Percentiles rank a stretch among this genome's conserved stretches.
Evolutionary conservation across 495 filamentous ascomycete species (phyloP).

Genomic region (Aspergillus ostianus): DNA sequence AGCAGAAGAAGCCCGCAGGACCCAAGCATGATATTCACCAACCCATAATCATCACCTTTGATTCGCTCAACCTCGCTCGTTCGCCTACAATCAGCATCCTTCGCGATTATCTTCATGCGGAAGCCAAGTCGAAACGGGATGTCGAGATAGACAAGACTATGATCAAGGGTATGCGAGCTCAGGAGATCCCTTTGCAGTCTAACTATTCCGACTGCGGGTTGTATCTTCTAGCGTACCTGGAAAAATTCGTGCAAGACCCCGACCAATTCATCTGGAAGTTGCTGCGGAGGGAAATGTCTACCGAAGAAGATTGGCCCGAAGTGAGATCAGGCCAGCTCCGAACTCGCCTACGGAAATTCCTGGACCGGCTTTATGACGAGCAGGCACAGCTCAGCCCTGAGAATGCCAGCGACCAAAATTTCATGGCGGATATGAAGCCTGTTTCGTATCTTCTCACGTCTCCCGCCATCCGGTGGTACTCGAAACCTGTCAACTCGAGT

Average conservation of each 20-base stretch:
- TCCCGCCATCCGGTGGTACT: background rate
- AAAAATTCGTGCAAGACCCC: slow-evolving; percentile 72
- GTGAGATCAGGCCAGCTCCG: slow-evolving; percentile 53
- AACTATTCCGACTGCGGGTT: slow-evolving; percentile 91
- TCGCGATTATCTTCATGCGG: slow-evolving; percentile 72
- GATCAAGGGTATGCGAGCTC: slow-evolving; percentile 65
- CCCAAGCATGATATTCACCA: slow-evolving; percentile 31
- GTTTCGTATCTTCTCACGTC: slow-evolving; percentile 37
- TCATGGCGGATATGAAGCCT: slow-evolving; percentile 33
- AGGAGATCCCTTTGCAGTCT: slow-evolving; percentile 69
- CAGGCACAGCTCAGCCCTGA: slow-evolving; percentile 36
- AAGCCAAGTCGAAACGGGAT: slow-evolving; percentile 67
- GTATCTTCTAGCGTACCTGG: slow-evolving; percentile 78
- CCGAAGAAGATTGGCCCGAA: slow-evolving; percentile 53
- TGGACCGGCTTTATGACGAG: slow-evolving; percentile 47
- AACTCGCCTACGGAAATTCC: slow-evolving; percentile 49
- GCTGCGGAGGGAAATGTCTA: slow-evolving; percentile 46
- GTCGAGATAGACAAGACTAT: slow-evolving; percentile 52
- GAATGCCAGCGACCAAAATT: slow-evolving; percentile 10
- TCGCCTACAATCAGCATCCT: slow-evolving; percentile 60
- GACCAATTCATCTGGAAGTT: slow-evolving; percentile 60
- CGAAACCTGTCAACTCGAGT: background rate
- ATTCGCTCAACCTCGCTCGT: slow-evolving; percentile 71
- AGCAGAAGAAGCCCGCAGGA: slow-evolving; percentile 29
- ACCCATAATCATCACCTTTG: slow-evolving; percentile 81